Evolutionary conservation across 2,329 filamentous ascomycete genomes (phyloP).

Genomic region (Aspergillus sp.): DNA sequence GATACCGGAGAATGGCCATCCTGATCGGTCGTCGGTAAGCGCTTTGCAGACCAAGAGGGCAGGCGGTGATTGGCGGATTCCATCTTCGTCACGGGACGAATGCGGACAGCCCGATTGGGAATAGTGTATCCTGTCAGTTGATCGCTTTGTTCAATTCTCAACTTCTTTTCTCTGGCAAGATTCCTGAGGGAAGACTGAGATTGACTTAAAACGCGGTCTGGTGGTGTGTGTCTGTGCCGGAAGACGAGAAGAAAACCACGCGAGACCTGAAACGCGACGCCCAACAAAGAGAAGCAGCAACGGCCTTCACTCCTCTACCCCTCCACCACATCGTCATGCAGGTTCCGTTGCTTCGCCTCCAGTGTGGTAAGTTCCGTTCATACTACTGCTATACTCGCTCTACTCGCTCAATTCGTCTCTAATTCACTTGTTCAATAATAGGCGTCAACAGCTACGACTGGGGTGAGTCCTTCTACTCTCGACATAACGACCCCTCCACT

Average conservation of each 20-base stretch:
- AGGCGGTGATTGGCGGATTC: slow-evolving; percentile 15
- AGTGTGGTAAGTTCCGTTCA: slow-evolving; percentile 49
- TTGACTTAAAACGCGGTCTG: background rate
- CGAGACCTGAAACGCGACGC: background rate
- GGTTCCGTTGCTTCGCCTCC: slow-evolving; percentile 77
- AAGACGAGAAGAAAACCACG: no score
- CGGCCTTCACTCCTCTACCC: background rate
- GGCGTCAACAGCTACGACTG: slow-evolving; percentile 99
- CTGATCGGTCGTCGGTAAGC: slow-evolving; percentile 8
- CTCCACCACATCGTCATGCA: slow-evolving; percentile 51
- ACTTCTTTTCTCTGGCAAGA: background rate
- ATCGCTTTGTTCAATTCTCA: background rate
- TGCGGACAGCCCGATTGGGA: slow-evolving; percentile 19
- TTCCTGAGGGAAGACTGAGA: background rate
- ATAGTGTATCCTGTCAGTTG: background rate
- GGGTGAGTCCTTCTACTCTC: slow-evolving; percentile 54
- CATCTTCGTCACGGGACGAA: slow-evolving; percentile 16
- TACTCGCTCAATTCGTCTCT: background rate
- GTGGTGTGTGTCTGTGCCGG: background rate
- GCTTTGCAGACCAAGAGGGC: slow-evolving; percentile 13
- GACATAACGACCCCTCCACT: background rate
- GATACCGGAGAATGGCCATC: background rate
- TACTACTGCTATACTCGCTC: background rate
- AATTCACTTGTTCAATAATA: slow-evolving; percentile 25
- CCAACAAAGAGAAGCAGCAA: background rate